Evolutionary conservation across 1,139 yeast genomes (phyloP).

Genomic region (Yamadazyma friedrichii): DNA sequence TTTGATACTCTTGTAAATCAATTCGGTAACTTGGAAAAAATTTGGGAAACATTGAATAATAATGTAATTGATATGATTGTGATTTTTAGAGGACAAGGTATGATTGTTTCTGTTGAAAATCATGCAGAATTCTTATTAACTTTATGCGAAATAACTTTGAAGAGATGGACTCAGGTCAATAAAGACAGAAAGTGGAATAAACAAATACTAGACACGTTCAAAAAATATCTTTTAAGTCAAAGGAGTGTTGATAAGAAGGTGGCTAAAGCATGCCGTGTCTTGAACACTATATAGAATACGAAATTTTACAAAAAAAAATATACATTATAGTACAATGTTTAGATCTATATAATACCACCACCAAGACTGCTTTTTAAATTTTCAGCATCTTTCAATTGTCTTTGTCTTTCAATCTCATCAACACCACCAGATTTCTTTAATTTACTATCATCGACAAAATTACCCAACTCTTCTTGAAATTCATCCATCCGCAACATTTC

Average conservation of each 20-base stretch:
- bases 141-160: slow-evolving; percentile 6
- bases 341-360: slow-evolving; percentile 1
- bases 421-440: slow-evolving; percentile 85
- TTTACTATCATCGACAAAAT: slow-evolving; percentile 74
- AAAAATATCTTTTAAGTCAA: background rate
- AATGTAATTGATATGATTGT: slow-evolving; percentile 5
- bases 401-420: slow-evolving; percentile 73
- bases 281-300: background rate
- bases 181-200: background rate
- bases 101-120: slow-evolving; percentile 2
- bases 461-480: slow-evolving; percentile 85
- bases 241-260: background rate
- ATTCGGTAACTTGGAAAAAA: slow-evolving; percentile 12
- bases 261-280: slow-evolving; percentile 2
- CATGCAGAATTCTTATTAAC: slow-evolving; percentile 6
- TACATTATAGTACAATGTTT: background rate
- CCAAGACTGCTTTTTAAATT: slow-evolving; percentile 54
- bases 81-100: slow-evolving; percentile 1
- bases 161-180: slow-evolving; percentile 4
- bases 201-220: slow-evolving; percentile 2
- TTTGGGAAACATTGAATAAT: slow-evolving; percentile 10
- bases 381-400: slow-evolving; percentile 67
- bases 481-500: slow-evolving; percentile 57
- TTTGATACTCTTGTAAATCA: slow-evolving; percentile 10
- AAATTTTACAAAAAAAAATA: background rate